Evolutionary conservation across 768 basidiomycete species (phyloP), one percentile per base, ranked within the genome.

Genomic region (Leucosporidium scottii): DNA sequence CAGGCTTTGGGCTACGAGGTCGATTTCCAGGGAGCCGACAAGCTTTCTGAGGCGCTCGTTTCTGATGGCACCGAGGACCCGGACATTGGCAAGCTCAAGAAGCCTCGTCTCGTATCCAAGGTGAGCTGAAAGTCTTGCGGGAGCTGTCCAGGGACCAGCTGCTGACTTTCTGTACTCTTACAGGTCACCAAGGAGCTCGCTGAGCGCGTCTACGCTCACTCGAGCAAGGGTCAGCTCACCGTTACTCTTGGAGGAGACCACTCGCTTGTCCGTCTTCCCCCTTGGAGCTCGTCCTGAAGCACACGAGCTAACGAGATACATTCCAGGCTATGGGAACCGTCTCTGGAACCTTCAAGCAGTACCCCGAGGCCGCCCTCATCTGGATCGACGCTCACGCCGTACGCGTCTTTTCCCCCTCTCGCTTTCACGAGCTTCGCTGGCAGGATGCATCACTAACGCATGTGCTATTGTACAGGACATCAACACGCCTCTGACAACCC

Each of bases 181-280:
- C 47, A 72, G 21, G 93, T 97, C 53, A 86, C 85, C 71, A 78
- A 91, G 77, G 84, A 86, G 54, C 87, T 98, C 48, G 86, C 89
- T n/a, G 79, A 83, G 47, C 85, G 80, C 39, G 88, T 98, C n/a
- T 85, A 85, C 18, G 83, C 76, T 3, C 89, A 93, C 78, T 86
- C 85, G 30, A 83, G 83, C 79, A 85, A 85, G 62, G 92, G 94
- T 2, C 83, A 86, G 74, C 81, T 99, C 28, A 89, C 93, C 13
- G 81, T 99, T 18, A 97, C 93, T 2, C 81, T 98, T 10, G 96
- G 96, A 17, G 96, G 96, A 18, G 96, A 99, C 76, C 96, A 99
- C 79, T 93, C 91, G 65, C 81, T 98, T 77, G 90, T 89, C 67
- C 62, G 86, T 82, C 18, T 12, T 18, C 21, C 18, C 10, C 2